Evolutionary conservation across 768 basidiomycete genomes (phyloP).

Genomic region (Leccinum variicolor): DNA sequence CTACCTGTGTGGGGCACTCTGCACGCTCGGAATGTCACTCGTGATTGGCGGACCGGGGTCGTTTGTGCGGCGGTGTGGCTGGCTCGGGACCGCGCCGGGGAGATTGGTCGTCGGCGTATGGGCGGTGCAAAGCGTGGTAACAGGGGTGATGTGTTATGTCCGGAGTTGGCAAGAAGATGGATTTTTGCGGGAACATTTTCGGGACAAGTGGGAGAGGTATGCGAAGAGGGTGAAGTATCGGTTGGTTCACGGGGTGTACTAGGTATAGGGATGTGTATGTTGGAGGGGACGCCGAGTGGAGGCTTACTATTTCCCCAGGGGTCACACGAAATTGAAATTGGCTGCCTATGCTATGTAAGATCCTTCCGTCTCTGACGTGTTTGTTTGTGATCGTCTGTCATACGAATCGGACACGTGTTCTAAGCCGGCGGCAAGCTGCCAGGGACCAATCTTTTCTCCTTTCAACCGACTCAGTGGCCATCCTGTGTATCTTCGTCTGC

Average conservation of each 20-base stretch:
- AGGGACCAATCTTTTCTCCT: too few species aligned
- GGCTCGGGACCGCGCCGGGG: slow-evolving; percentile 23
- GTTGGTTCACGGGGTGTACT: slow-evolving; percentile 28
- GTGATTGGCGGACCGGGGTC: slow-evolving; percentile 32
- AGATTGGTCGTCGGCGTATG: slow-evolving; percentile 24
- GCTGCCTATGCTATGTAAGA: too few species aligned
- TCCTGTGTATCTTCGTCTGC: too few species aligned
- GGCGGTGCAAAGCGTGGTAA: slow-evolving; percentile 24
- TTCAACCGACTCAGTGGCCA: too few species aligned
- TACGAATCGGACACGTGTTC: not conserved
- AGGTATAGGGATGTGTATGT: not conserved
- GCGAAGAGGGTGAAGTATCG: slow-evolving; percentile 22
- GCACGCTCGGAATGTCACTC: slow-evolving; percentile 29
- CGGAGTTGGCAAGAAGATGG: slow-evolving; percentile 27
- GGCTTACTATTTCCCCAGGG: too few species aligned
- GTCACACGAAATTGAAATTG: too few species aligned
- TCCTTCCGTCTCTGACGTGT: not conserved
- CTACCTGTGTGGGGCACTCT: slow-evolving; percentile 27
- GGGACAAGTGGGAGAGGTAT: slow-evolving; percentile 24
- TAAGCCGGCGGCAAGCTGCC: too few species aligned
- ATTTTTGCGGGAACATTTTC: slow-evolving; percentile 20
- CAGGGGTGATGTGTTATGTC: slow-evolving; percentile 26
- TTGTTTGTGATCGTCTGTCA: not conserved
- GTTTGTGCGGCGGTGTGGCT: slow-evolving; percentile 22
- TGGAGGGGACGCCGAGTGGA: too few species aligned